Base-by-base conservation (phyloP, 2,329 filamentous ascomycete genomes). In the Ramularia endophylla region DNA sequence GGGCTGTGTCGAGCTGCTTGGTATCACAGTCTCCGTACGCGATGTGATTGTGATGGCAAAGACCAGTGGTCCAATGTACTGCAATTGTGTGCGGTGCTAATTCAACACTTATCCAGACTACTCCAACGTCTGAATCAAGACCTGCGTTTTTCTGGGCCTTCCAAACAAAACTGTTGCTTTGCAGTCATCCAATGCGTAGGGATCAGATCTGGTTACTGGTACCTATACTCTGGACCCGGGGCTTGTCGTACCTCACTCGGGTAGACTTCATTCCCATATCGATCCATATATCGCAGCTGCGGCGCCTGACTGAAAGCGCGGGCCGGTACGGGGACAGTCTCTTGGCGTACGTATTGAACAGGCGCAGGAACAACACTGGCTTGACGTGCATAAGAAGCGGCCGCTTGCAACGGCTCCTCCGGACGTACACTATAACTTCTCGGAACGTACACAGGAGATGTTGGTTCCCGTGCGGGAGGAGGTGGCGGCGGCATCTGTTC, bases 351-450 rank as follows among this genome's bases (percentile, higher is more conserved):
- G 63, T 49, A 65, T 54, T 58, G 57, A 50, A 64, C 56, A n/a
- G 68, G 68, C 35, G 65, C 65, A n/a, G n/a, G n/a, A n/a, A n/a
- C 22, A 15, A 68, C 62, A 52, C 67, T 70, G 41, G 64, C 52
- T 35, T 59, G 58, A 8, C 58, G 50, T 18, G 48, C 45, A 36
- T 51, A 46, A 28, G 36, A 12, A 4, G 38, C 33, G 9, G 41
- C 30, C 27, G 34, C 25, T 9, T 36, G 13, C 41, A 45, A 74
- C 46, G 82, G 77, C 8, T 80, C 80, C 16, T 85, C 65, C 31
- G 66, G 69, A 12, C 66, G 56, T 17, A 58, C 55, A 41, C 59
- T 60, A 38, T 61, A 61, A 25, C 54, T 51, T 35, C 58, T 38
- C 3, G 54, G 48, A 25, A 42, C 50, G 28, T 55, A 56, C 7